phyloP scores from a whole-genome alignment of 2,329 filamentous ascomycete genomes.

The Aspergillus awamori region DNA sequence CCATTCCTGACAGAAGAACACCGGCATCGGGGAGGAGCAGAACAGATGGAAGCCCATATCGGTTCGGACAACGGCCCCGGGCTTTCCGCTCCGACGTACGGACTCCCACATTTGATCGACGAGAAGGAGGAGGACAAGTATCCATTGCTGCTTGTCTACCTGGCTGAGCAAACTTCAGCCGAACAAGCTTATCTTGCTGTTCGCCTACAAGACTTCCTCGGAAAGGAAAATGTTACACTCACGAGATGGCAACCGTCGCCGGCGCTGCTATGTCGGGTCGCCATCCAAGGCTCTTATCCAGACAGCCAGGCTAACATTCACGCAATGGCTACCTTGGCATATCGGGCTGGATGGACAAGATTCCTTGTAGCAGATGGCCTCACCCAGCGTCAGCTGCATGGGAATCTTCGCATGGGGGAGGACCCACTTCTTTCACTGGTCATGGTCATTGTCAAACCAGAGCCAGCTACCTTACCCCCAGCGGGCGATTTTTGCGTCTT shows the following conservation, averaged over 20 bases:
- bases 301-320: constrained; percentile 1
- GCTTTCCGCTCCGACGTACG: not conserved
- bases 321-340: not conserved
- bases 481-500: not conserved
- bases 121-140: not conserved
- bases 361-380: constrained; percentile 8
- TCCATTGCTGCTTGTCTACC: not conserved
- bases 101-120: not conserved
- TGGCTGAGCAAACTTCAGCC: not conserved
- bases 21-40: no score
- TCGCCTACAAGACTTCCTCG: not conserved
- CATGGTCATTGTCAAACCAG: not conserved
- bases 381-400: not conserved
- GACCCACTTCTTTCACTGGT: not conserved
- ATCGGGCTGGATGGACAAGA: constrained; percentile 3
- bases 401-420: not conserved
- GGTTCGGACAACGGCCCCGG: not conserved
- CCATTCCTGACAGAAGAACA: no score
- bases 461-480: not conserved
- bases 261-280: not conserved
- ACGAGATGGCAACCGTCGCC: not conserved
- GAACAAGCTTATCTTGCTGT: not conserved
- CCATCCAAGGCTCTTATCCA: not conserved
- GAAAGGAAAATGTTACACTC: not conserved
- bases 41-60: not conserved